A percentile compares a stretch with the other conserved stretches of the same genome.
Evolutionary conservation across 2,329 filamentous ascomycete genomes (phyloP).

Genomic region (Amylocarpus encephaloides): DNA sequence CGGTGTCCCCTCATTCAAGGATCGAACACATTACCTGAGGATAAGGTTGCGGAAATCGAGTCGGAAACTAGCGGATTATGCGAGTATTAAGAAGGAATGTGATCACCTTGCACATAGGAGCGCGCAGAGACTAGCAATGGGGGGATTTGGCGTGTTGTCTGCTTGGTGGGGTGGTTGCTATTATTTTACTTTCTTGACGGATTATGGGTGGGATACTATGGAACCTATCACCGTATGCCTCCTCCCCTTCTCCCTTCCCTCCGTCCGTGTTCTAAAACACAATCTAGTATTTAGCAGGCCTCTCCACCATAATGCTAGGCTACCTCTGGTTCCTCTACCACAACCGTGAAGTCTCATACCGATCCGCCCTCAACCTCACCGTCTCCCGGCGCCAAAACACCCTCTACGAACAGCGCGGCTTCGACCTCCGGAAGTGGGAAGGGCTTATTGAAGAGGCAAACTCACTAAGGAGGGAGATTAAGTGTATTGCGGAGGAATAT

Average conservation of each 20-base stretch:
- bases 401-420: constrained; percentile 68
- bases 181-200: constrained; percentile 62
- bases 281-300: constrained; percentile 65
- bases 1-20: constrained; percentile 78
- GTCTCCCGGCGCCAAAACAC: constrained; percentile 70
- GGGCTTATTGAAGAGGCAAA: constrained; percentile 74
- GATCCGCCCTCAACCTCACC: constrained; percentile 79
- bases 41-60: constrained; percentile 68
- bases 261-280: neutral
- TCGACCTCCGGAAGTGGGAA: constrained; percentile 75
- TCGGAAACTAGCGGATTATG: constrained; percentile 59
- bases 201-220: constrained; percentile 84
- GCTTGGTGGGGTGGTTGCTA: constrained; percentile 71
- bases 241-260: neutral
- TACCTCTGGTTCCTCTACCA: constrained; percentile 94
- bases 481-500: constrained; percentile 75
- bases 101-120: constrained; percentile 69
- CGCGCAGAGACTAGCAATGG: constrained; percentile 73
- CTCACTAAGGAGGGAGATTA: constrained; percentile 68
- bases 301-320: constrained; percentile 79
- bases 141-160: constrained; percentile 66
- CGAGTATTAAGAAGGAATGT: constrained; percentile 73
- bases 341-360: constrained; percentile 82
- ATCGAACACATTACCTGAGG: constrained; percentile 84
- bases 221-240: constrained; percentile 65